Evolutionary conservation across 2,329 filamentous ascomycete species (phyloP).

Genomic region (Didymella keratinophila): DNA sequence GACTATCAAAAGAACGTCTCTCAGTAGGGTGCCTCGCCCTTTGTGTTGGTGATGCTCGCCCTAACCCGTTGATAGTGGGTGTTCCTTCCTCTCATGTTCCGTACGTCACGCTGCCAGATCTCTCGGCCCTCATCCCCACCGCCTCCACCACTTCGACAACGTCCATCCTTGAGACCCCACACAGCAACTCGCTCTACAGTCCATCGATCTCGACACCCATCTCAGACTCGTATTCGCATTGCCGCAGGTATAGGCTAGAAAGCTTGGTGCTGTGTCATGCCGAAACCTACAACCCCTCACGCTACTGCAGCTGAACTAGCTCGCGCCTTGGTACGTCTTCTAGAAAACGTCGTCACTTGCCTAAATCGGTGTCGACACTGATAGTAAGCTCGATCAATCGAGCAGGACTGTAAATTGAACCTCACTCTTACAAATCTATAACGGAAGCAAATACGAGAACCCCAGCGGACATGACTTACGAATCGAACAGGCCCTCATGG

Average conservation of each 20-base stretch:
- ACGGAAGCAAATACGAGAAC: not conserved
- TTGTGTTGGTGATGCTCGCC: too few relatives aligned
- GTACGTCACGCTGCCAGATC: not conserved
- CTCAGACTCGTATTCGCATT: not conserved
- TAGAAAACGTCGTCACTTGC: not conserved
- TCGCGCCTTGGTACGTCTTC: not conserved
- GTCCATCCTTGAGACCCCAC: not conserved
- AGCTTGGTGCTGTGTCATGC: not conserved
- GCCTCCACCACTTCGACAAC: not conserved
- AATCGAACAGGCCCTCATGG: not conserved
- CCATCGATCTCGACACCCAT: not conserved
- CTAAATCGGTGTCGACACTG: not conserved
- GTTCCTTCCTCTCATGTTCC: not conserved
- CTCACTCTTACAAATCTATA: not conserved
- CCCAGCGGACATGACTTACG: not conserved
- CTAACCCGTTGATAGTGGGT: not conserved
- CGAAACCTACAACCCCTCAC: not conserved
- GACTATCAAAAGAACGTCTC: not conserved
- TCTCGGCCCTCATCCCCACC: not conserved
- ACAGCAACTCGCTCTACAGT: too few relatives aligned
- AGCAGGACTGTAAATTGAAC: not conserved
- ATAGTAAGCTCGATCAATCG: not conserved
- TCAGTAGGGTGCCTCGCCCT: not conserved
- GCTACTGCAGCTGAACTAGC: not conserved
- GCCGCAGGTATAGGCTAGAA: not conserved